phyloP scores from a whole-genome alignment of 1,284 basidiomycete genomes.

The Erythrobasidium hasegawianum region DNA sequence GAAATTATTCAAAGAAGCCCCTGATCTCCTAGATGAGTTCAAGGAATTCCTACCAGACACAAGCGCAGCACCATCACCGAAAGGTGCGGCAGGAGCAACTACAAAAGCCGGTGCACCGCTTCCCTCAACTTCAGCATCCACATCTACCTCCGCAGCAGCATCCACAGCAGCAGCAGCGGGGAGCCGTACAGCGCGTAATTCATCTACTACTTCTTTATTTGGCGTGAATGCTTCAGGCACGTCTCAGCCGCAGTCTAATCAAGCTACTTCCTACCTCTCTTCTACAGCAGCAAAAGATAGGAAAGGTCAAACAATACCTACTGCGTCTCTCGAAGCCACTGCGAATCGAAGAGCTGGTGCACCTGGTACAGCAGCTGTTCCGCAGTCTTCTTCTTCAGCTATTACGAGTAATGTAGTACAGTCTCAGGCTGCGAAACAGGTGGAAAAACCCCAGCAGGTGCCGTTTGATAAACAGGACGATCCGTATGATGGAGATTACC shows the following conservation, averaged over 20 bases:
- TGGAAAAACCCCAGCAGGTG: neutral
- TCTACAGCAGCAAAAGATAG: slow-evolving; percentile 9
- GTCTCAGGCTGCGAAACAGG: neutral
- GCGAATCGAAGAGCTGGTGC: slow-evolving; percentile 7
- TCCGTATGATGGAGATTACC: slow-evolving; percentile 20
- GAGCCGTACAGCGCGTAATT: slow-evolving; percentile 7
- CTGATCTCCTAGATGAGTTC: slow-evolving; percentile 91
- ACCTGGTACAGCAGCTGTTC: neutral
- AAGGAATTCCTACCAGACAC: slow-evolving; percentile 87
- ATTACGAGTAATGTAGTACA: neutral
- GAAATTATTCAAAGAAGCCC: slow-evolving; percentile 83
- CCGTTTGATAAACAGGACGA: slow-evolving; percentile 11
- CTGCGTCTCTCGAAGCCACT: slow-evolving; percentile 17
- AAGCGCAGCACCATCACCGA: slow-evolving; percentile 4
- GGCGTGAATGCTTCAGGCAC: slow-evolving; percentile 38
- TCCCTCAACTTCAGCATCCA: slow-evolving; percentile 11
- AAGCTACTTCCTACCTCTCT: slow-evolving; percentile 45
- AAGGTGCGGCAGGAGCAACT: neutral
- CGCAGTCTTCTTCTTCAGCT: too few relatives aligned
- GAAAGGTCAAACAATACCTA: slow-evolving; percentile 3
- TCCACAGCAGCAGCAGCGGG: slow-evolving; percentile 1
- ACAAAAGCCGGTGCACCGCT: slow-evolving; percentile 5
- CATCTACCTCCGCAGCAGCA: neutral
- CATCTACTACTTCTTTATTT: slow-evolving; percentile 22
- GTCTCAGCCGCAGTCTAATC: slow-evolving; percentile 45